Conservation (phyloP, 768 basidiomycete species). For the Boletellus ananiceps region DNA sequence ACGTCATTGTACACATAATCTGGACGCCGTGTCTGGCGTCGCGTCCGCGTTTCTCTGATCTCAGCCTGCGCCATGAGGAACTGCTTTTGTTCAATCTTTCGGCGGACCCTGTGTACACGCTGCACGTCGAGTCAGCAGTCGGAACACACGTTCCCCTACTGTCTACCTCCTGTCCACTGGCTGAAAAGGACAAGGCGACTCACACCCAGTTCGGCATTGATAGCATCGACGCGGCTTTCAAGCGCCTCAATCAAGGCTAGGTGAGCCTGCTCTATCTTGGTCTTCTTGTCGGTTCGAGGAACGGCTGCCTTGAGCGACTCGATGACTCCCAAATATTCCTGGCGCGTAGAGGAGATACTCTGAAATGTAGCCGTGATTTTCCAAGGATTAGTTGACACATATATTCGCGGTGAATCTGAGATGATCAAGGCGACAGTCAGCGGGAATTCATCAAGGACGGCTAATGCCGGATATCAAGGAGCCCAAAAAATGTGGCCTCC, state of each 20-base stretch:
- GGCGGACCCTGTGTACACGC: constrained; percentile 68
- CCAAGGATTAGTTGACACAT: constrained; percentile 86
- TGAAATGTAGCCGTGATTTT: constrained; percentile 78
- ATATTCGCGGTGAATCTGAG: constrained; percentile 81
- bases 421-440: constrained; percentile 32
- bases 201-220: constrained; percentile 70
- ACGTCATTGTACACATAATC: constrained; percentile 78
- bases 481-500: constrained; percentile 42
- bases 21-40: constrained; percentile 64
- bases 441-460: constrained; percentile 31
- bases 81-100: constrained; percentile 65
- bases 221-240: constrained; percentile 56
- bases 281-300: constrained; percentile 47
- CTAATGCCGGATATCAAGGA: constrained; percentile 36
- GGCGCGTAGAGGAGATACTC: constrained; percentile 62
- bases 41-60: constrained; percentile 73
- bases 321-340: constrained; percentile 66
- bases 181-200: constrained; percentile 32
- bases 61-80: constrained; percentile 69
- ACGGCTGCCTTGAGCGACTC: constrained; percentile 51
- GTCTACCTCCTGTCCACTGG: constrained; percentile 13
- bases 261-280: constrained; percentile 60
- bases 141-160: constrained; percentile 9
- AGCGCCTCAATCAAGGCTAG: constrained; percentile 55
- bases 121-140: constrained; percentile 33